Evolutionary conservation across 2,329 filamentous ascomycete species (phyloP).

Genomic region (Aspergillus chevalieri): DNA sequence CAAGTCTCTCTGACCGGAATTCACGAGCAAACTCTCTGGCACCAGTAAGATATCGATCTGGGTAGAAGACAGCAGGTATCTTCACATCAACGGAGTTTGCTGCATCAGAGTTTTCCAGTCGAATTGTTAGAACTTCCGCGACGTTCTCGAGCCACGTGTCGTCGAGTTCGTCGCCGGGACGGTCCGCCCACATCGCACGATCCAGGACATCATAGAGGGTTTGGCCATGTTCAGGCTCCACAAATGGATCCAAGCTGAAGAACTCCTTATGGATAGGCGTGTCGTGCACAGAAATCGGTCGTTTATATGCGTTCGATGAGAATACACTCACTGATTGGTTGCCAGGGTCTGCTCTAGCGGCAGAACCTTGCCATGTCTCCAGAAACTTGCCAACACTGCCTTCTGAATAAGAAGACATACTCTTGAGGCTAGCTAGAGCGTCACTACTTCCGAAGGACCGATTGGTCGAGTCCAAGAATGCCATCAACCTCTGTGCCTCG

Average conservation of each 20-base stretch:
- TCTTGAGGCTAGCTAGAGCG: conserved; percentile 42
- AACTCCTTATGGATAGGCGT: conserved; percentile 32
- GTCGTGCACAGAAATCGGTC: conserved; percentile 21
- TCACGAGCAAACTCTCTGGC: conserved; percentile 44
- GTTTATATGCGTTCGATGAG: conserved; percentile 41
- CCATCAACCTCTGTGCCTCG: conserved; percentile 57
- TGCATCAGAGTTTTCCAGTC: conserved; percentile 30
- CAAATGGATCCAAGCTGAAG: conserved; percentile 32
- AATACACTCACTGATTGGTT: conserved; percentile 41
- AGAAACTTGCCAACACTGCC: conserved; percentile 42
- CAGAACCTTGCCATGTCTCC: conserved; percentile 44
- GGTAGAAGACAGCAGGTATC: conserved; percentile 50
- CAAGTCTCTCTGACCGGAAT: conserved; percentile 38
- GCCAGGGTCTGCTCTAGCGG: conserved; percentile 36
- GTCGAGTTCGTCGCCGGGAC: conserved; percentile 32
- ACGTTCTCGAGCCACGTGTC: conserved; percentile 44
- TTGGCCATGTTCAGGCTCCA: conserved; percentile 33
- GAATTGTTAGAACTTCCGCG: conserved; percentile 53
- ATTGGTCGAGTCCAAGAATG: conserved; percentile 53
- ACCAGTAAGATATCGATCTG: conserved; percentile 54
- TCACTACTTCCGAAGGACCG: conserved; percentile 55
- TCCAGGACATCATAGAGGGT: conserved; percentile 52
- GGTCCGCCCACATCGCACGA: conserved; percentile 43
- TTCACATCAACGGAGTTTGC: conserved; percentile 40
- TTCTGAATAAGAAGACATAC: conserved; percentile 28